These are phyloP conservation scores for Phytophthora sp. DNA, from an alignment of 352 stramenopile genomes.

Conservation along the genomic window DNA sequence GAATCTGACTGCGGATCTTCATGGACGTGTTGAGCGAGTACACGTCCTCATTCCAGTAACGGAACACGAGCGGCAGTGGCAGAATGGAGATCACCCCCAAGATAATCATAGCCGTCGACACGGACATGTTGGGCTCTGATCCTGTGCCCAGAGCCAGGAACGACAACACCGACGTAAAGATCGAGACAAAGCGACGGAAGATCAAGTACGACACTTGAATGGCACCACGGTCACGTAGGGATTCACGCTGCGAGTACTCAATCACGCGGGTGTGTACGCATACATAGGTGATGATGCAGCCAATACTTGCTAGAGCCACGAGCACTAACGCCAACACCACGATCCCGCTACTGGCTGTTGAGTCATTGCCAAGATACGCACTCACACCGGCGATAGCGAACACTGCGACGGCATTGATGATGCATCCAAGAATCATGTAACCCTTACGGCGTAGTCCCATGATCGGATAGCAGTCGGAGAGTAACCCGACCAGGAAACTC, in stretches of 20 bases:
- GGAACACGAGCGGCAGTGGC: slow-evolving; percentile 54
- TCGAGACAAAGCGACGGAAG: slow-evolving; percentile 62
- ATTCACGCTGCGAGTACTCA: slow-evolving; percentile 67
- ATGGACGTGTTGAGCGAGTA: slow-evolving; percentile 68
- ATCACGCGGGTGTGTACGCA: slow-evolving; percentile 71
- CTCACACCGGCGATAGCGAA: slow-evolving; percentile 64
- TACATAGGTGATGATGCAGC: slow-evolving; percentile 72
- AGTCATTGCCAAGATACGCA: slow-evolving; percentile 38
- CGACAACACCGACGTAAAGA: slow-evolving; percentile 58
- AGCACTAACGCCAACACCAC: slow-evolving; percentile 50
- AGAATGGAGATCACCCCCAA: slow-evolving; percentile 62
- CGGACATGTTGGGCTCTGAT: slow-evolving; percentile 42
- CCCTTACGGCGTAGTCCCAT: slow-evolving; percentile 89
- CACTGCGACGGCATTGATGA: slow-evolving; percentile 66
- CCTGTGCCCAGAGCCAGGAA: slow-evolving; percentile 53
- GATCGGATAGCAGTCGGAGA: slow-evolving; percentile 92
- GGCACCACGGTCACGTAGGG: slow-evolving; percentile 56
- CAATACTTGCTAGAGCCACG: slow-evolving; percentile 53
- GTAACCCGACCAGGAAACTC: slow-evolving; percentile 89
- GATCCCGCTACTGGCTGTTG: slow-evolving; percentile 38
- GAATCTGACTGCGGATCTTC: slow-evolving; percentile 63
- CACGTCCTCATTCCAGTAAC: slow-evolving; percentile 69
- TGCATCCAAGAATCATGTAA: slow-evolving; percentile 90
- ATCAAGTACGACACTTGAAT: slow-evolving; percentile 70
- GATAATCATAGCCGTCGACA: slow-evolving; percentile 52